phyloP scores from a whole-genome alignment of 2,329 filamentous ascomycete species.

The Orbilia ellipsospora region DNA sequence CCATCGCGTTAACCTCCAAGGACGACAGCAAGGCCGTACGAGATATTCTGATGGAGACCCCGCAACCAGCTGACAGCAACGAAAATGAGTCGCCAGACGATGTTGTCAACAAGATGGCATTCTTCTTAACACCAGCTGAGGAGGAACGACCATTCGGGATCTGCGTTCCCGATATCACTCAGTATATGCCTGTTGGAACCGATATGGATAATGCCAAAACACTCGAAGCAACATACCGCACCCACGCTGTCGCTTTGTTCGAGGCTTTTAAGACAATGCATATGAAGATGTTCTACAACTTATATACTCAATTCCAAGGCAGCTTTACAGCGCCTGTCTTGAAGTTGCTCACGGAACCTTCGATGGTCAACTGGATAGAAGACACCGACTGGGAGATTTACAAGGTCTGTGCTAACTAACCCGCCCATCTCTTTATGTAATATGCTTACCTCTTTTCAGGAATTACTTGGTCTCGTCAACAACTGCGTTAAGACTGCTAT shows the following conservation, averaged over 20 bases:
- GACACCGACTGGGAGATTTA: slow-evolving; percentile 96
- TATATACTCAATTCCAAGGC: slow-evolving; percentile 94
- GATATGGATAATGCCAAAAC: slow-evolving; percentile 88
- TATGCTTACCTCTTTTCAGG: slow-evolving; percentile 61
- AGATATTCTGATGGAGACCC: slow-evolving; percentile 21
- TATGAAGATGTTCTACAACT: slow-evolving; percentile 94
- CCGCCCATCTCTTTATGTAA: slow-evolving; percentile 11
- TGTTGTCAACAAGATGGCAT: slow-evolving; percentile 57
- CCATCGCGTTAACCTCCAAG: slow-evolving; percentile 21
- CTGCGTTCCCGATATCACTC: slow-evolving; percentile 81
- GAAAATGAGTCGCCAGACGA: slow-evolving; percentile 57
- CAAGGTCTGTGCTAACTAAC: slow-evolving; percentile 65
- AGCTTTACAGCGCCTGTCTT: slow-evolving; percentile 97
- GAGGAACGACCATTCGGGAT: slow-evolving; percentile 57
- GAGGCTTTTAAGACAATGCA: slow-evolving; percentile 97
- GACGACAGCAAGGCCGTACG: slow-evolving; percentile 29
- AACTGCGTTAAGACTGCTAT: slow-evolving; percentile 91
- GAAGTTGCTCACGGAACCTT: slow-evolving; percentile 84
- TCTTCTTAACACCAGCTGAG: slow-evolving; percentile 52
- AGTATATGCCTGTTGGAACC: slow-evolving; percentile 81
- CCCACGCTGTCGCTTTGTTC: slow-evolving; percentile 93
- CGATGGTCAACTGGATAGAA: slow-evolving; percentile 89
- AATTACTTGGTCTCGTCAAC: slow-evolving; percentile 92
- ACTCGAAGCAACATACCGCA: slow-evolving; percentile 86
- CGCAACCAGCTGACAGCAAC: slow-evolving; percentile 54